Conservation (phyloP, 352 stramenopile species). For the Albugo laibachii region DNA sequence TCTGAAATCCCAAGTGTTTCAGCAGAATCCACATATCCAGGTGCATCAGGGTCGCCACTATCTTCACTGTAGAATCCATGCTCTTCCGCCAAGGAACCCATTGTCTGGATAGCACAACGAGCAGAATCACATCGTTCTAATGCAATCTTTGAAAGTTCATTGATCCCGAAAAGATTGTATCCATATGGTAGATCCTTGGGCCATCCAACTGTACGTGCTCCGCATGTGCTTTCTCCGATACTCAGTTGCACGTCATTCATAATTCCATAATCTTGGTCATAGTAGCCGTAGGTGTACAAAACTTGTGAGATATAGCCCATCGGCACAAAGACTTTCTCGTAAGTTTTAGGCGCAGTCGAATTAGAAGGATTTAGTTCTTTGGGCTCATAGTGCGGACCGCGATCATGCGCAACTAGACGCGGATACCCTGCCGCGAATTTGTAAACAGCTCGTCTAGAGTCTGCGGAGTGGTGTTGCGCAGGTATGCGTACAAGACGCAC, state of each 20-base stretch:
- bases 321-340: constrained; percentile 19
- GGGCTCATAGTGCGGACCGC: constrained; percentile 44
- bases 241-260: constrained; percentile 90
- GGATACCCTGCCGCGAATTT: constrained; percentile 55
- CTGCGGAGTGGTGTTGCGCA: constrained; percentile 31
- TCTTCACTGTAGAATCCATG: constrained; percentile 90
- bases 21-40: constrained; percentile 42
- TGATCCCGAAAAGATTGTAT: constrained; percentile 81
- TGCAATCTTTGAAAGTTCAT: constrained; percentile 77
- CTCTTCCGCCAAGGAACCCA: constrained; percentile 82
- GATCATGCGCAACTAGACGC: constrained; percentile 40
- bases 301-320: constrained; percentile 83
- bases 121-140: constrained; percentile 78
- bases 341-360: no score
- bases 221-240: constrained; percentile 89
- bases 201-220: constrained; percentile 63
- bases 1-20: constrained; percentile 81
- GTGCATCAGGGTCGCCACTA: constrained; percentile 33
- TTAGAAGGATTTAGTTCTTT: constrained; percentile 1
- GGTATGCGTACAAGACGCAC: constrained; percentile 82
- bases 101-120: constrained; percentile 66
- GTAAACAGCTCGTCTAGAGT: constrained; percentile 32
- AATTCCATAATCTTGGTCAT: constrained; percentile 87
- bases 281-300: constrained; percentile 81
- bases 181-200: constrained; percentile 28